Conservation (phyloP, 2,329 filamentous ascomycete genomes). For the Thielaviopsis musarum region DNA sequence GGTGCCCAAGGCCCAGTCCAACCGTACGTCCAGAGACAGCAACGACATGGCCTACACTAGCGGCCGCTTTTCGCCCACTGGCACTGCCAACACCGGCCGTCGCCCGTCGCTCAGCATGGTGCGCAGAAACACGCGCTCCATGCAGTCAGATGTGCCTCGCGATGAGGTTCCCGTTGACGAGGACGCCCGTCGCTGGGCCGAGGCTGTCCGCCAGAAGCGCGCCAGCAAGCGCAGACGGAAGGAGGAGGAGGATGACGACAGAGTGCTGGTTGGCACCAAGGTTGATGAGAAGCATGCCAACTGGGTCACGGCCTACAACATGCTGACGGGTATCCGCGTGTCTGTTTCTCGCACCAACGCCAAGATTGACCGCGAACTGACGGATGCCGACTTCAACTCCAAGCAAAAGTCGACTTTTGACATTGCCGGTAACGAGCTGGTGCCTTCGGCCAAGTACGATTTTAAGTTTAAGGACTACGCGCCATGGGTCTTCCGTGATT, state of each 20-base stretch:
- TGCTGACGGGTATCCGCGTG: conserved; percentile 96
- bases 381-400: conserved; percentile 78
- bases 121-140: conserved; percentile 65
- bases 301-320: conserved; percentile 97
- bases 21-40: conserved; percentile 56
- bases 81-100: conserved; percentile 38
- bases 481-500: conserved; percentile 95
- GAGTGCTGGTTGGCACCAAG: conserved; percentile 89
- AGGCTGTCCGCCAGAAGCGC: conserved; percentile 80
- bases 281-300: conserved; percentile 95
- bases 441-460: conserved; percentile 96
- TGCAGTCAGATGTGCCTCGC: conserved; percentile 66
- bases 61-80: conserved; percentile 60
- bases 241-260: conserved; percentile 82
- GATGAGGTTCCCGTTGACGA: conserved; percentile 80
- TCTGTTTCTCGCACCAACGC: conserved; percentile 92
- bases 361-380: conserved; percentile 82
- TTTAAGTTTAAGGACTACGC: conserved; percentile 99
- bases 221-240: conserved; percentile 70
- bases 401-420: conserved; percentile 92
- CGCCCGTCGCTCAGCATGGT: conserved; percentile 71
- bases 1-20: conserved; percentile 54
- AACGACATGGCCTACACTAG: conserved; percentile 55
- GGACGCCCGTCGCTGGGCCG: conserved; percentile 80
- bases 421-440: conserved; percentile 89